Base-by-base conservation (phyloP, 352 stramenopile genomes). In the Peronospora tabacina region DNA sequence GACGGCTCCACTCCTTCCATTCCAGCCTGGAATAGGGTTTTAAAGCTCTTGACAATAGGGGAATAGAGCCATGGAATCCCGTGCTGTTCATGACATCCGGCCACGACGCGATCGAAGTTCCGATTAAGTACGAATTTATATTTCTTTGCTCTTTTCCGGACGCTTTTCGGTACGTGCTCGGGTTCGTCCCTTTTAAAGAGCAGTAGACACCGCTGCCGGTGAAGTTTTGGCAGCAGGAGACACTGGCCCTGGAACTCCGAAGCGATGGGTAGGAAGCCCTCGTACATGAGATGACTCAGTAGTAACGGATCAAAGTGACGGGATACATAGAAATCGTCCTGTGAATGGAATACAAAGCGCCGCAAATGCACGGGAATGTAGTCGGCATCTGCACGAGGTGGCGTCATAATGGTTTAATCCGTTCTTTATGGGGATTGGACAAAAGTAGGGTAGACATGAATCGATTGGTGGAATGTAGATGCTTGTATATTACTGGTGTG, bases 221-320 rank as follows among this genome's bases (percentile, higher is more conserved):
- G 87, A 37, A 97, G 70, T 58, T 96, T 96, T 9, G 88, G 87
- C 44, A 96, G 53, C 35, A 96, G 57, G 48, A 91, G 85, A 38
- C 66, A 78, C 35, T 75, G 60, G 22, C 55, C 68, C 22, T 70
- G 66, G 61, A 78, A 85, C 36, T 91, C 71, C 29, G 85, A 94
- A 4, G 91, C 91, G 53, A 98, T 97, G 24, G 91, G 91, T 47
- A 98, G 66, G 50, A 97, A 98, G n/a, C 91, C 91, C 58, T 97
- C 86, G 48, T 73, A 85, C 86, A 97, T 97, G 41, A 97, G 70
- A 57, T 96, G 86, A 37, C 70, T 76, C 22, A 98, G 65, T 35
- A 97, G 60, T 58, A 88, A 45, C 13, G 82, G 76, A 32, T 97
- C 78, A 57, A 96, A 97, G 52, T 82, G 85, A 13, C 68, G 81